Evolutionary conservation across 2,329 filamentous ascomycete genomes (phyloP).

Genomic region (Pseudocercospora ulei): DNA sequence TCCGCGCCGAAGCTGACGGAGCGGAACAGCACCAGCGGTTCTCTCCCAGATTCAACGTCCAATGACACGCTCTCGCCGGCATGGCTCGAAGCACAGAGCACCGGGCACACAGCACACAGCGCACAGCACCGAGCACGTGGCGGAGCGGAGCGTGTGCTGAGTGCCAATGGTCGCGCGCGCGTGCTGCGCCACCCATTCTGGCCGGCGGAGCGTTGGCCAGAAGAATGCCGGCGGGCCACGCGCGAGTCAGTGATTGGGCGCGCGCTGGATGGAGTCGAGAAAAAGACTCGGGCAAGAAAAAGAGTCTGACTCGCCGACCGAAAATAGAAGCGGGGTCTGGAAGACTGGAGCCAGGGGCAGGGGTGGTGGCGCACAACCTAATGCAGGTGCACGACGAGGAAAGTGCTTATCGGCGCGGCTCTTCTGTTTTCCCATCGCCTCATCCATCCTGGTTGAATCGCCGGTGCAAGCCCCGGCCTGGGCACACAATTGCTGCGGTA

Average conservation of each 20-base stretch:
- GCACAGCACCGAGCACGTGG: neutral
- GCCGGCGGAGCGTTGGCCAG: conserved; percentile 1
- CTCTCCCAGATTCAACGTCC: neutral
- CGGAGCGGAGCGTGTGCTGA: neutral
- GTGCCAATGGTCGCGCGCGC: conserved; percentile 2
- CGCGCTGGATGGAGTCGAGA: neutral
- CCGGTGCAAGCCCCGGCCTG: no score
- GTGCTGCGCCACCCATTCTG: neutral
- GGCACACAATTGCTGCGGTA: no score
- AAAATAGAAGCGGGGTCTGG: conserved; percentile 3
- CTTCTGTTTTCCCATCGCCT: neutral
- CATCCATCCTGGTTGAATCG: no score
- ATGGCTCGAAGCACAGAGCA: neutral
- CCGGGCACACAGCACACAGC: neutral
- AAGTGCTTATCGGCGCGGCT: conserved; percentile 2
- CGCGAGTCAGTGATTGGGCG: conserved; percentile 2
- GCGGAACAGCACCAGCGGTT: conserved; percentile 5
- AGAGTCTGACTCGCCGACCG: neutral
- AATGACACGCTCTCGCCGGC: neutral
- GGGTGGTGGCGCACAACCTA: conserved; percentile 1
- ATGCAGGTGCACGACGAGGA: conserved; percentile 1
- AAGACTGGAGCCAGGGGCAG: conserved; percentile 1
- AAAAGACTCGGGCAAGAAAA: no score
- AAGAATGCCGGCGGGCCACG: neutral
- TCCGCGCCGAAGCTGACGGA: conserved; percentile 7